Evolutionary conservation across 75 land plant species (phyloP), one percentile per base, ranked within the genome.

Genomic region (Chamaecyparis obtusa): DNA sequence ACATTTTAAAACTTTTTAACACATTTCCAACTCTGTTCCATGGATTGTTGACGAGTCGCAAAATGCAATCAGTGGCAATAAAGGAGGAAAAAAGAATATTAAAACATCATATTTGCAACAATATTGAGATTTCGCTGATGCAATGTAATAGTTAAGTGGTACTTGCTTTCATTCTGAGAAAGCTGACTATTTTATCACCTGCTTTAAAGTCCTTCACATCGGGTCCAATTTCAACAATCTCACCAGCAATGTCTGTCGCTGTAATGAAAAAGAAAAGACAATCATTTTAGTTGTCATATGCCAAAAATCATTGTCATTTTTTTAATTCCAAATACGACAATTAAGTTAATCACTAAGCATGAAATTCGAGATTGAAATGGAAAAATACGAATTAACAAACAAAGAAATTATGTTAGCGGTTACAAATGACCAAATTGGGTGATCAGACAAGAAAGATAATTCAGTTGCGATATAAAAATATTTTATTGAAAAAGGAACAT

Each of bases 211-310:
- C 69, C 36, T 56, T 33, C 9, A 87, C 89, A 3, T 76, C 86
- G 0, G 89, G 89, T 36, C 90, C 90, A 67, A 87, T 80, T 39
- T 79, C 83, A 17, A 89, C 86, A 24, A 89, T 89, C 48, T 88
- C 90, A 32, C 90, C 90, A 32, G 85, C 69, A n/a, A 89, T 83
- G 83, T 89, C 83, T 56, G 90, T 89, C 46, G 86, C 90, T 89
- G 85, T 76, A 33, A 76, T 35, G 35, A 33, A 76, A 3, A 76
- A 37, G 41, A 37, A 36, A 36, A 60, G 21, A 60, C 16, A 21
- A 60, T 60, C 24, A 60, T 17, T 48, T 48, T 48, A 48, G 49
- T 48, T 8, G 49, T 17, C 0, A 60, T 60, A 21, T 60, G 24
- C 67, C 24, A n/a, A 60, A 21, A 60, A 60, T 60, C 67, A 60